phyloP scores from a whole-genome alignment of 2,329 filamentous ascomycete species.

The Gnomoniopsis sp. region DNA sequence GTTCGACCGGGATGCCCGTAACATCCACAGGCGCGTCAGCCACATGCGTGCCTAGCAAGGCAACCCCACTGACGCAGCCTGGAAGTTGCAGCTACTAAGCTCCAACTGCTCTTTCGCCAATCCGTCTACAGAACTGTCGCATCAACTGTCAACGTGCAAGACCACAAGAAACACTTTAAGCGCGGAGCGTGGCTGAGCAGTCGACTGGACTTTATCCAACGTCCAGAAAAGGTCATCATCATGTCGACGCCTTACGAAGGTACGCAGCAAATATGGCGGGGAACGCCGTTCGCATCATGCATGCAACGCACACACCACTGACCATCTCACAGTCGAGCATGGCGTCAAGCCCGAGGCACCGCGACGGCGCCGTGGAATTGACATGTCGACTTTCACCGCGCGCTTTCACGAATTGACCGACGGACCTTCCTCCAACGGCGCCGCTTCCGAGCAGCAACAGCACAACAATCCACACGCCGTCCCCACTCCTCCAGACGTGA shows the following conservation, averaged over 20 bases:
- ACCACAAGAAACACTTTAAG: no score
- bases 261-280: constrained; percentile 21
- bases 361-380: constrained; percentile 49
- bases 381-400: constrained; percentile 62
- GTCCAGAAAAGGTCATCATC: background rate
- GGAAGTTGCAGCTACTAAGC: background rate
- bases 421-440: constrained; percentile 30
- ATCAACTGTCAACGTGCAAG: background rate
- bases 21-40: background rate
- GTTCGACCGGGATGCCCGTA: background rate
- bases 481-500: constrained; percentile 58
- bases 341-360: constrained; percentile 47
- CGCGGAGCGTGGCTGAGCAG: background rate
- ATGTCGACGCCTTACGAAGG: constrained; percentile 60
- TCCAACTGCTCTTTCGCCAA: background rate
- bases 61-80: background rate
- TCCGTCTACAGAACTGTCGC: background rate
- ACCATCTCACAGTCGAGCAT: constrained; percentile 55
- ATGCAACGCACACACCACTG: background rate
- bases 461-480: constrained; percentile 54
- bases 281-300: background rate
- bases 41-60: background rate
- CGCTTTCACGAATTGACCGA: constrained; percentile 49
- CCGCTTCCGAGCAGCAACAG: constrained; percentile 27
- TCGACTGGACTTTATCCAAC: constrained; percentile 3